These are phyloP conservation scores for Haplographium delicatum DNA, from an alignment of 495 filamentous ascomycete species.

Conservation along the genomic window DNA sequence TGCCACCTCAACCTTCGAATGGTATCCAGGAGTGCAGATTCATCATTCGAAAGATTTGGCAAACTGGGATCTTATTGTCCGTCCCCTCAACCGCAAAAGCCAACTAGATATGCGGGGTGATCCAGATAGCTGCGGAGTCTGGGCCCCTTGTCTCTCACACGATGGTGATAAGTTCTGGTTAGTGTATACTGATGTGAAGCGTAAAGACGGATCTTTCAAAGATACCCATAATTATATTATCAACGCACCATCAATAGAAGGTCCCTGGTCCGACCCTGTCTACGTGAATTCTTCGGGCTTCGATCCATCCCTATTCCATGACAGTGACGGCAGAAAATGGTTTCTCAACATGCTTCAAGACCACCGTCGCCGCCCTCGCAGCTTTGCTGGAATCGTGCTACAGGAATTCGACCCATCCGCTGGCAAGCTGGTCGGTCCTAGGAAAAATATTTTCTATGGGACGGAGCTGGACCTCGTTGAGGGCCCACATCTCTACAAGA, in stretches of 20 bases:
- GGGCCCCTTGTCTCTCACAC: constrained; percentile 57
- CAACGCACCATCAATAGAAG: constrained; percentile 19
- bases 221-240: constrained; percentile 40
- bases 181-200: constrained; percentile 51
- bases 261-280: constrained; percentile 34
- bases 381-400: constrained; percentile 35
- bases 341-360: constrained; percentile 41
- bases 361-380: constrained; percentile 40
- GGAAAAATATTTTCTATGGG: constrained; percentile 48
- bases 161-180: constrained; percentile 54
- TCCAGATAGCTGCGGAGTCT: constrained; percentile 51
- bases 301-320: constrained; percentile 45
- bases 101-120: constrained; percentile 5
- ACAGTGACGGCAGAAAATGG: constrained; percentile 43
- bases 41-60: constrained; percentile 51
- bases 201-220: constrained; percentile 51
- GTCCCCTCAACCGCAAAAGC: neutral
- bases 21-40: constrained; percentile 56
- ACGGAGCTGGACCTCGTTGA: constrained; percentile 53
- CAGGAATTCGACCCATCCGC: constrained; percentile 39
- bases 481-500: constrained; percentile 62
- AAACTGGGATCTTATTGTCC: constrained; percentile 45
- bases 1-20: constrained; percentile 60
- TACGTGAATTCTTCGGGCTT: constrained; percentile 30
- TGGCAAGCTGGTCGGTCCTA: constrained; percentile 36